A percentile compares a stretch with the other conserved stretches of the same genome.
These are phyloP conservation scores for Mortierella sp. DNA, from an alignment of 371 early-diverging fungal genomes.

Conservation along the genomic window DNA sequence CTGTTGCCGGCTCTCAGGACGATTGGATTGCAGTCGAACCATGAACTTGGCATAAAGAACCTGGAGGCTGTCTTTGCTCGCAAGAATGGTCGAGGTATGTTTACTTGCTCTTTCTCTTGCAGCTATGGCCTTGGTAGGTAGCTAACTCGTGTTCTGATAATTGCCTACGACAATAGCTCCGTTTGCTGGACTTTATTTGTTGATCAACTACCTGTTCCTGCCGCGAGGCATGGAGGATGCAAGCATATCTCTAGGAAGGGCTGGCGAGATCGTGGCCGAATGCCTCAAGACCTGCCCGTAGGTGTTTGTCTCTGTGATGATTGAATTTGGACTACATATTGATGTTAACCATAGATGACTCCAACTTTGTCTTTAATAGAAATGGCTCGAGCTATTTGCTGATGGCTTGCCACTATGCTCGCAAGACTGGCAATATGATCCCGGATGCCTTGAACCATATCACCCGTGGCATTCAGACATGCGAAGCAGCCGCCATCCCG, in stretches of 20 bases:
- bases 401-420: slow-evolving; percentile 60
- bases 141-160: neutral
- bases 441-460: slow-evolving; percentile 57
- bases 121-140: no score
- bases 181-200: slow-evolving; percentile 54
- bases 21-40: slow-evolving; percentile 56
- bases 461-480: slow-evolving; percentile 55
- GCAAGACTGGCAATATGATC: slow-evolving; percentile 57
- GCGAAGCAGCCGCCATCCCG: slow-evolving; percentile 52
- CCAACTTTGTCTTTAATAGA: slow-evolving; percentile 4
- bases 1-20: slow-evolving; percentile 53
- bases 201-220: slow-evolving; percentile 58
- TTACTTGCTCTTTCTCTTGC: neutral
- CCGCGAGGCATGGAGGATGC: slow-evolving; percentile 57
- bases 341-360: no score
- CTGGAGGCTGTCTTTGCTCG: slow-evolving; percentile 48
- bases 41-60: slow-evolving; percentile 51
- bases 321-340: no score
- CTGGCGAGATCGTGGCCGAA: slow-evolving; percentile 46
- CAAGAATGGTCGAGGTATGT: slow-evolving; percentile 51
- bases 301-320: slow-evolving; percentile 4
- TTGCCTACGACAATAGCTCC: slow-evolving; percentile 35
- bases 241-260: slow-evolving; percentile 43
- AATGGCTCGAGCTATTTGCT: slow-evolving; percentile 58
- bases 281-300: slow-evolving; percentile 57